These are phyloP conservation scores for Fraxinus dipetala DNA, from an alignment of 305 asterid genomes.

Conservation along the genomic window DNA sequence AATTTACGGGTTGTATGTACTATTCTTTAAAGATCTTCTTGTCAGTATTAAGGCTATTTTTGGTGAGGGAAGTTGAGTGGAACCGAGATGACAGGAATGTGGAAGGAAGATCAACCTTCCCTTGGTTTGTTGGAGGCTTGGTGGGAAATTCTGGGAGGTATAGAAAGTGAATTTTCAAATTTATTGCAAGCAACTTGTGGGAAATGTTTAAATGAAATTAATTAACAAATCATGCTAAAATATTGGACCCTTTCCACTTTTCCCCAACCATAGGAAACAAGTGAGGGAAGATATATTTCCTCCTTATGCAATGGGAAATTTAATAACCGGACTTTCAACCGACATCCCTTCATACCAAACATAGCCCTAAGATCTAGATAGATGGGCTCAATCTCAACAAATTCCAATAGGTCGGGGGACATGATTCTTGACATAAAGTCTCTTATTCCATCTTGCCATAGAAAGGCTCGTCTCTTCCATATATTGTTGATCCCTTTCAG, in stretches of 20 bases:
- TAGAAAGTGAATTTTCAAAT: neutral
- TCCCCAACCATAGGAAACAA: neutral
- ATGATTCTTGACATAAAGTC: neutral
- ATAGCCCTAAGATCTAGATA: neutral
- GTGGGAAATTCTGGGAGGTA: constrained; percentile 1
- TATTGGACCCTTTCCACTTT: neutral
- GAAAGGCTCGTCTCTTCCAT: neutral
- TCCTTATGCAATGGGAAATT: neutral
- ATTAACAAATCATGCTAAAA: neutral
- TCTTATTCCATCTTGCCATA: constrained; percentile 18
- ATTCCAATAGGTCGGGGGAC: neutral
- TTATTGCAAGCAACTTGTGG: neutral
- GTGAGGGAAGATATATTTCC: neutral
- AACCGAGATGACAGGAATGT: neutral
- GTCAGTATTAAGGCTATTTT: neutral
- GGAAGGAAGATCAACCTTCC: neutral
- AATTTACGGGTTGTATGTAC: neutral
- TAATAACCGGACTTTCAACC: neutral
- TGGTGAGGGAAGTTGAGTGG: neutral
- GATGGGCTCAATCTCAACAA: neutral
- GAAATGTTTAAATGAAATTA: neutral
- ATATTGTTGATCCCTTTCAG: neutral
- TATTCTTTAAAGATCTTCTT: neutral
- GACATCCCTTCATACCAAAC: constrained; percentile 4
- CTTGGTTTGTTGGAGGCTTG: neutral